Evolutionary conservation across 441 rosid genomes (phyloP), one percentile per base, ranked within the genome.

Genomic region (Erysimum cheiri): DNA sequence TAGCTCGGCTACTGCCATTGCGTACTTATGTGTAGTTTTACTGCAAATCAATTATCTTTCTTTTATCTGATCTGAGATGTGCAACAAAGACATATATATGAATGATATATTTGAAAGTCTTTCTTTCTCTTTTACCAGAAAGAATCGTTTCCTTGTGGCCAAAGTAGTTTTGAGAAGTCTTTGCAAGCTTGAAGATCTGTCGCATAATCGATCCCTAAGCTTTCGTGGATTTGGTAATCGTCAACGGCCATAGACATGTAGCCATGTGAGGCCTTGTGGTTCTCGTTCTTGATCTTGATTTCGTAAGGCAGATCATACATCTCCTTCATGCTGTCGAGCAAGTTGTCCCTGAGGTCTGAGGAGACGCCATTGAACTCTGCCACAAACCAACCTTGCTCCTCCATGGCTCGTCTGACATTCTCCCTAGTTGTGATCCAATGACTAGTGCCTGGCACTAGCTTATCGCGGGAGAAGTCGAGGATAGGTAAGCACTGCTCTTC

Each of bases 381-480:
- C 14, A 74, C 74, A 60, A 85, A 85, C 62, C 87, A 85, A 15
- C 89, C 89, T 8, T 63, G 74, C 49, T 83, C 85, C 65, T 83
- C 83, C 52, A 85, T 79, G 32, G 87, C 83, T 53, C 6, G 60
- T 58, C 82, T 57, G 28, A 82, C 83, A 0, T 57, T 39, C 32
- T 67, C 57, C 66, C 81, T 67, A 0, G 68, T 72, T 4, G 69
- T 43, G 14, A 58, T 62, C 89, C 89, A 83, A 29, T 75, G 59
- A 19, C 44, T 66, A 24, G 86, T 77, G 29, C 84, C 83, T 4
- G 74, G 81, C 41, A 73, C 60, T 43, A 80, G 69, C 8, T 62
- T 78, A 2, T 75, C 54, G 13, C 54, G 44, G 12, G 79, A 64
- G 39, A 85, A 77, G 63, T 81, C 82, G 5, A 85, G 73, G 17